Percentiles rank a stretch among this genome's conserved stretches.
Conservation (phyloP, 306 rosid genomes). For the Vigna unguiculata region DNA sequence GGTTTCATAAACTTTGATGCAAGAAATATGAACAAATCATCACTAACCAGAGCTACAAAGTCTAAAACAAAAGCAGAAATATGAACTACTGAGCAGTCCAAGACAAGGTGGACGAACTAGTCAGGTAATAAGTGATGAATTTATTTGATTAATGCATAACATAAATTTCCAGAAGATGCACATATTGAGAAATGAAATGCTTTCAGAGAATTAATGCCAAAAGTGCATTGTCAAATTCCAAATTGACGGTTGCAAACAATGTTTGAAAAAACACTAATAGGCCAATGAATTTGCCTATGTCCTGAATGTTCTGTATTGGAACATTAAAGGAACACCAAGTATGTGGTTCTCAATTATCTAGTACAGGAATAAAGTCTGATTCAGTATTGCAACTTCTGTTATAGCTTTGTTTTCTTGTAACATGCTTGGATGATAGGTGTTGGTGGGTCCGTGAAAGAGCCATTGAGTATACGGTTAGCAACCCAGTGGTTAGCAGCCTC, state of each 20-base stretch:
- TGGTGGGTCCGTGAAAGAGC: conserved; percentile 69
- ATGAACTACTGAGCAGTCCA: too few species aligned
- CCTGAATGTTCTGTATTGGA: conserved; percentile 21
- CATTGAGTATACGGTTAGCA: conserved; percentile 71
- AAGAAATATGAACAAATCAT: too few species aligned
- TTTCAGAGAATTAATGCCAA: not conserved
- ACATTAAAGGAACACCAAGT: conserved; percentile 24
- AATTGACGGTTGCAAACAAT: conserved; percentile 3
- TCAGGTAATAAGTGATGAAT: not conserved
- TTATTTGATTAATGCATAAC: not conserved
- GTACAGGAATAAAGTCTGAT: not conserved
- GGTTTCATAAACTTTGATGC: too few species aligned
- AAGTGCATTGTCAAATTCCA: not conserved
- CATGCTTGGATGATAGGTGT: conserved; percentile 78
- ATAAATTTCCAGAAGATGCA: not conserved
- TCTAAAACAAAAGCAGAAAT: too few species aligned
- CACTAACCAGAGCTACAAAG: too few species aligned
- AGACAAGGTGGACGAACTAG: too few species aligned
- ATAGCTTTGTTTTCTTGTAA: conserved; percentile 40
- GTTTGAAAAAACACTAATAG: not conserved
- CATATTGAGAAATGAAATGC: not conserved
- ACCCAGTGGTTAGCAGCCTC: conserved; percentile 86
- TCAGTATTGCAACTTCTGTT: not conserved
- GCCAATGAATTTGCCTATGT: not conserved
- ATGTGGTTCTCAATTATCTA: not conserved